These are phyloP conservation scores for Colletotrichum australisinense DNA, from an alignment of 2,329 filamentous ascomycete genomes.

Conservation along the genomic window DNA sequence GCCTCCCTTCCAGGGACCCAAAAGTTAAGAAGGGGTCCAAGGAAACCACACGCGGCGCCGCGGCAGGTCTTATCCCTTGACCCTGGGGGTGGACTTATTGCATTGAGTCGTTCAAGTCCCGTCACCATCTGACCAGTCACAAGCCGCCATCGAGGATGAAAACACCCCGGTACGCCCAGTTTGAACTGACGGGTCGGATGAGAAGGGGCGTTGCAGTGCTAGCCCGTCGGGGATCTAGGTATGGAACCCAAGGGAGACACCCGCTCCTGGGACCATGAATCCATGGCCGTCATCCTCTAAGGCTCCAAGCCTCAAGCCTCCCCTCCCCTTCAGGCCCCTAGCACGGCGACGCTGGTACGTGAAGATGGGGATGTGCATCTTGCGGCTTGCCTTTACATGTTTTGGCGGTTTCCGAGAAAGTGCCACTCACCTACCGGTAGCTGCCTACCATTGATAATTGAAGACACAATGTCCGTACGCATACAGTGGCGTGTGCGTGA, in stretches of 20 bases:
- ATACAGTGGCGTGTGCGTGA: neutral
- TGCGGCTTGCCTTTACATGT: conserved; percentile 35
- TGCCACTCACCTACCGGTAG: conserved; percentile 16
- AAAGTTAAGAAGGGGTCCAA: conserved; percentile 24
- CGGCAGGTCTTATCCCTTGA: neutral
- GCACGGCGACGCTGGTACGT: neutral
- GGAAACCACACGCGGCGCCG: neutral
- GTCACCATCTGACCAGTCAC: conserved; percentile 15
- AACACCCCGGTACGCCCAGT: conserved; percentile 7
- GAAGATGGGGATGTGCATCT: conserved; percentile 34
- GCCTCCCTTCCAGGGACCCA: conserved; percentile 1
- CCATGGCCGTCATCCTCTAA: conserved; percentile 20
- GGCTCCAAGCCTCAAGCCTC: conserved; percentile 8
- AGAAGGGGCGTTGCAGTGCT: conserved; percentile 9
- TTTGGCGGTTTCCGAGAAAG: conserved; percentile 34
- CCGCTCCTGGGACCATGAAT: conserved; percentile 23
- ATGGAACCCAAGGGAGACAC: conserved; percentile 11
- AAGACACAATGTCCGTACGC: no score
- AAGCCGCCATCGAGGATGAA: neutral
- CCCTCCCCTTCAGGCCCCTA: neutral
- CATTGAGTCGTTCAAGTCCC: conserved; percentile 9
- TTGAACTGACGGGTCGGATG: conserved; percentile 11
- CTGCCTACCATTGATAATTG: conserved; percentile 4
- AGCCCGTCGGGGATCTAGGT: conserved; percentile 9
- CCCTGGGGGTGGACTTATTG: conserved; percentile 26